Percentiles rank a stretch among this genome's conserved stretches.
Conservation (phyloP, 305 asterid genomes). For the Andrographis paniculata region DNA sequence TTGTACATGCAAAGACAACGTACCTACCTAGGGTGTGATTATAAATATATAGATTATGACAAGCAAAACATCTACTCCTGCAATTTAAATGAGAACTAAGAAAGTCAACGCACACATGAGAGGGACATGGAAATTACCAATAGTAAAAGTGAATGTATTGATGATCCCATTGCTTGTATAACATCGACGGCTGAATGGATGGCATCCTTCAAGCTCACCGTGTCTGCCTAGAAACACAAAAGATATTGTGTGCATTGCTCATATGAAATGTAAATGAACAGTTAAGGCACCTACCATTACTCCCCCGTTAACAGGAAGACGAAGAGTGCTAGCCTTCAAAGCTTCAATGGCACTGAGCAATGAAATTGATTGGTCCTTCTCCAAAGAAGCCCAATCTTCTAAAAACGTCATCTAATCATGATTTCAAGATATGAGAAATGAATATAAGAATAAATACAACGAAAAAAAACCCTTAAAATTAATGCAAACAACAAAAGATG, state of each 20-base stretch:
- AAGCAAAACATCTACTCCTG: no score
- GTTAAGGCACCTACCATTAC: constrained; percentile 40
- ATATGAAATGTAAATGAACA: not conserved
- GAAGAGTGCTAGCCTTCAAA: constrained; percentile 85
- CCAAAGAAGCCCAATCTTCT: constrained; percentile 72
- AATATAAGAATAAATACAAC: no score
- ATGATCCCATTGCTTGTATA: constrained; percentile 66
- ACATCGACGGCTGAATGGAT: constrained; percentile 64
- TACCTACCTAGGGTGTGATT: no score
- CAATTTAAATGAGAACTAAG: no score
- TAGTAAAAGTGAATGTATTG: constrained; percentile 42
- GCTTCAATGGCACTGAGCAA: constrained; percentile 87
- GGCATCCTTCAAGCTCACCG: constrained; percentile 72
- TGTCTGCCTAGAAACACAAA: constrained; percentile 42
- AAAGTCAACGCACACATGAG: no score
- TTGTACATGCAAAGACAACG: no score
- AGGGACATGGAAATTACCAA: constrained; percentile 31
- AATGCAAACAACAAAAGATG: no score
- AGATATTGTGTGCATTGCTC: not conserved
- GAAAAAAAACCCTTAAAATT: no score
- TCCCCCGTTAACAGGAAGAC: constrained; percentile 81
- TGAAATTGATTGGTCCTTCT: constrained; percentile 59
- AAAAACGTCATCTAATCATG: constrained; percentile 56
- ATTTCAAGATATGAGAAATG: no score
- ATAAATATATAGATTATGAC: no score